Evolutionary conservation across 495 filamentous ascomycete species (phyloP), one percentile per base, ranked within the genome.

Genomic region (Hypoxylon trugodes): DNA sequence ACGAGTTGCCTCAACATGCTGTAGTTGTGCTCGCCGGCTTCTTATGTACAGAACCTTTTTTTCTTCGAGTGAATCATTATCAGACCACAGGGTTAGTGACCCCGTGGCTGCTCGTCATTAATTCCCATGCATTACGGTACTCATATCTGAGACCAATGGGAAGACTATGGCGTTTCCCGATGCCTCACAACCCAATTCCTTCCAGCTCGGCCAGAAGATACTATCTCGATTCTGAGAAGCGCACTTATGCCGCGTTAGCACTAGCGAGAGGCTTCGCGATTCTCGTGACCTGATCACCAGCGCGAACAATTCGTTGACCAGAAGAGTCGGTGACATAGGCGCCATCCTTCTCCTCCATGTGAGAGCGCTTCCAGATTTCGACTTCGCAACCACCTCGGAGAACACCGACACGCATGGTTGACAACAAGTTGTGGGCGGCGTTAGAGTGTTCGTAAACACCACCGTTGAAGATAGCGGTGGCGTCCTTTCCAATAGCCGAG

Each of bases 381-480:
- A 98, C 95, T 74, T 97, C 95, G 72, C 91, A 93, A 38, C 95
- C 95, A 67, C 95, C 95, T 49, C 95, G 92, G 57, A 98, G 90
- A 43, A 98, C 95, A 78, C 92, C 95, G 4, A 98, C 90, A 66
- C 95, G 86, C 92, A 97, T 96, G 66, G 93, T 97, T 12, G 91
- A 94, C 43, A 98, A 86, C 28, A 97, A 81, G 81, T 98, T 98
- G 86, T 98, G 95, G 45, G 95, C 95, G 51, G 91, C 95, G 79
- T 98, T 98, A 69, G 90, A 93, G 84, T 98, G 95, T 74, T 92
- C 90, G 82, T 98, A 98, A 57, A 98, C 90, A 79, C 95, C 95
- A 62, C 95, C 95, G 82, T 98, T 98, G 87, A 98, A 98, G 82
- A 97, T 96, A 71, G 93, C 93, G 9, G 95, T 97, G 51, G 95